These are phyloP conservation scores for Begonia fuchsioides DNA, from an alignment of 306 rosid genomes.

Conservation along the genomic window DNA sequence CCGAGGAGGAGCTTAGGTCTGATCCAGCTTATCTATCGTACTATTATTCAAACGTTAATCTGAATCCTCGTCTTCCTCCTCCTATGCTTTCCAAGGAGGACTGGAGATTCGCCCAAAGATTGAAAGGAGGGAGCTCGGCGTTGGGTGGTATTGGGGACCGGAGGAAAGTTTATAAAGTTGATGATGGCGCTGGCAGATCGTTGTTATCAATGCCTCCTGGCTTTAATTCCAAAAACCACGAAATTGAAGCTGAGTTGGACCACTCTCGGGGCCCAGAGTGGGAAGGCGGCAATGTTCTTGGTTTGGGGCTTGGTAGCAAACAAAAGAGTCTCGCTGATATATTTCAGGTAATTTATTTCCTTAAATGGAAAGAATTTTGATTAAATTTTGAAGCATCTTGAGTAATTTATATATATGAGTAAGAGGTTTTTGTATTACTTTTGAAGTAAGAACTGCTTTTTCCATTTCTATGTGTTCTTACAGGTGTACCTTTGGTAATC, in stretches of 20 bases:
- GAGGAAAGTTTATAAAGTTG: conserved; percentile 17
- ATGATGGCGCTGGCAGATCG: conserved; percentile 15
- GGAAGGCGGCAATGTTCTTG: conserved; percentile 33
- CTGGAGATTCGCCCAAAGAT: conserved; percentile 37
- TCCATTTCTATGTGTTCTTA: no score
- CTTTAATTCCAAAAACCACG: conserved; percentile 32
- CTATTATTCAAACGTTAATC: conserved; percentile 32
- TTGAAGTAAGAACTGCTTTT: no score
- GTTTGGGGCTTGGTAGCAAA: conserved; percentile 32
- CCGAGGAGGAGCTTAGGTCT: conserved; percentile 31
- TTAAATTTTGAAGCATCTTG: no score
- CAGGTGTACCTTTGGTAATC: no score
- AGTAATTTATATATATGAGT: no score
- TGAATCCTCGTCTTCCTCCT: conserved; percentile 42
- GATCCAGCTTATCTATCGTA: conserved; percentile 36
- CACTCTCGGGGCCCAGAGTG: conserved; percentile 13
- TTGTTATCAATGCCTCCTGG: conserved; percentile 32
- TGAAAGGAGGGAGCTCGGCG: conserved; percentile 34
- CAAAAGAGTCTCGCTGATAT: conserved; percentile 37
- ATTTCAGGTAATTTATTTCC: conserved; percentile 24
- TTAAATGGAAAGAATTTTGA: no score
- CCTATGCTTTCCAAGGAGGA: conserved; percentile 36
- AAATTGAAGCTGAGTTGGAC: conserved; percentile 17
- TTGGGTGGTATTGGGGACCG: conserved; percentile 27
- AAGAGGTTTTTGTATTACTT: no score